Percentiles rank a stretch among this genome's conserved stretches.
phyloP scores from a whole-genome alignment of 148 eudicot genomes.

The Vaccinium darrowii region DNA sequence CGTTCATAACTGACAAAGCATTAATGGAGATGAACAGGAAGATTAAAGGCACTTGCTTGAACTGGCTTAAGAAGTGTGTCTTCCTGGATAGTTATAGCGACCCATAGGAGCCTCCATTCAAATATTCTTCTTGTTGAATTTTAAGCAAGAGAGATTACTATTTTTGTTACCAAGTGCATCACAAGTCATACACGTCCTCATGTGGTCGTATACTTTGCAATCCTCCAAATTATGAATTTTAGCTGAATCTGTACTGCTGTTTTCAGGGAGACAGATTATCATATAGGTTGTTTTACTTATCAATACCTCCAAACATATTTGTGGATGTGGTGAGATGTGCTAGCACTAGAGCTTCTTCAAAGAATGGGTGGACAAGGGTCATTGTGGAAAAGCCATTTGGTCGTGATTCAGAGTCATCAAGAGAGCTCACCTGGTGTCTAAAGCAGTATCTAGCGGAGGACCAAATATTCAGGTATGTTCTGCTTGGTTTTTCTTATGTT shows the following conservation, averaged over 20 bases:
- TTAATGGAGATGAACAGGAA: too few species aligned
- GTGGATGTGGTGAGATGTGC: conserved; percentile 76
- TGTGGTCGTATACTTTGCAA: background rate
- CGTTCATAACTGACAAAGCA: too few species aligned
- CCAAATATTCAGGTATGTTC: conserved; percentile 73
- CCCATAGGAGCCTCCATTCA: too few species aligned
- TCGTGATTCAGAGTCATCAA: conserved; percentile 64
- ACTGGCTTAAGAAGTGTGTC: too few species aligned
- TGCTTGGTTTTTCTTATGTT: background rate
- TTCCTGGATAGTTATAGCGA: too few species aligned
- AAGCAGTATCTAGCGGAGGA: conserved; percentile 67
- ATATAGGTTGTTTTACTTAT: conserved; percentile 79
- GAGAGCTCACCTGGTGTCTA: conserved; percentile 56
- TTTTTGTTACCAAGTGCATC: background rate
- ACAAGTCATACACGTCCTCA: background rate
- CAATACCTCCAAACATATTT: conserved; percentile 79
- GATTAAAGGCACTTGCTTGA: too few species aligned
- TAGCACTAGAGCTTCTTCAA: conserved; percentile 56
- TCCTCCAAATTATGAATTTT: background rate
- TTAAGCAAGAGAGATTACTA: conserved; percentile 2
- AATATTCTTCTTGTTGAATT: background rate
- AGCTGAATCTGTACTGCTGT: background rate
- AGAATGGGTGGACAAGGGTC: conserved; percentile 82
- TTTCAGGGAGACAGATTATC: conserved; percentile 58
- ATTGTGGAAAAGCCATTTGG: conserved; percentile 98